These are phyloP conservation scores for Hypoxylon sp. DNA, from an alignment of 2,329 filamentous ascomycete species.

Conservation along the genomic window DNA sequence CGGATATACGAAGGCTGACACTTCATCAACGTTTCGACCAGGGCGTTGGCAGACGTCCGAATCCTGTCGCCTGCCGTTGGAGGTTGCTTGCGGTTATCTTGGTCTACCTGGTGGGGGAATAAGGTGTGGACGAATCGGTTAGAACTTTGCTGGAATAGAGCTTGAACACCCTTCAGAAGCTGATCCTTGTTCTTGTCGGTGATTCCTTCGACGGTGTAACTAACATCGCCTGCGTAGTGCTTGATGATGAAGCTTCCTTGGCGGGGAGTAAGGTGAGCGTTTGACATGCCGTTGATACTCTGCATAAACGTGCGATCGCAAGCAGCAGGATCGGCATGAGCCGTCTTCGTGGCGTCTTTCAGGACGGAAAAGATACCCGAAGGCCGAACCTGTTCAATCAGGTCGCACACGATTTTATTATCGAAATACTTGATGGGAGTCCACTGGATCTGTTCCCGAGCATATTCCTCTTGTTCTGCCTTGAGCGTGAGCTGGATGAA, in stretches of 20 bases:
- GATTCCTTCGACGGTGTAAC: conserved; percentile 94
- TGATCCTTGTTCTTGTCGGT: conserved; percentile 99
- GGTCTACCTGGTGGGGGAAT: conserved; percentile 93
- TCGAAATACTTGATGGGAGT: conserved; percentile 99
- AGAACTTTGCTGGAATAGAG: conserved; percentile 83
- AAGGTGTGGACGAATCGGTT: conserved; percentile 89
- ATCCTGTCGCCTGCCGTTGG: conserved; percentile 98
- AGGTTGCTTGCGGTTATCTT: conserved; percentile 93
- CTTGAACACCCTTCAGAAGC: conserved; percentile 91
- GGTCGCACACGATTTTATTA: conserved; percentile 97
- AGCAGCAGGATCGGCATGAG: conserved; percentile 92
- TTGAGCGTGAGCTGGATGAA: conserved; percentile 98
- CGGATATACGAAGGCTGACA: conserved; percentile 97
- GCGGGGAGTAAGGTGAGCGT: conserved; percentile 89
- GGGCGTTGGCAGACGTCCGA: conserved; percentile 90
- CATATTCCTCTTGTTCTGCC: conserved; percentile 97
- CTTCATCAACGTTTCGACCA: conserved; percentile 96
- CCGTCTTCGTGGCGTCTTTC: conserved; percentile 98
- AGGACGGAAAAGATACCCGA: conserved; percentile 94
- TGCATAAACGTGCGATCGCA: conserved; percentile 97
- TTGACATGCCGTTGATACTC: conserved; percentile 88
- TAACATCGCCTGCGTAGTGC: conserved; percentile 97
- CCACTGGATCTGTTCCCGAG: conserved; percentile 96
- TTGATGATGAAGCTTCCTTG: conserved; percentile 99
- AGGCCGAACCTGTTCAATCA: conserved; percentile 92